These are phyloP conservation scores for Penicillium sp. DNA, from an alignment of 2,329 filamentous ascomycete species.

Conservation along the genomic window DNA sequence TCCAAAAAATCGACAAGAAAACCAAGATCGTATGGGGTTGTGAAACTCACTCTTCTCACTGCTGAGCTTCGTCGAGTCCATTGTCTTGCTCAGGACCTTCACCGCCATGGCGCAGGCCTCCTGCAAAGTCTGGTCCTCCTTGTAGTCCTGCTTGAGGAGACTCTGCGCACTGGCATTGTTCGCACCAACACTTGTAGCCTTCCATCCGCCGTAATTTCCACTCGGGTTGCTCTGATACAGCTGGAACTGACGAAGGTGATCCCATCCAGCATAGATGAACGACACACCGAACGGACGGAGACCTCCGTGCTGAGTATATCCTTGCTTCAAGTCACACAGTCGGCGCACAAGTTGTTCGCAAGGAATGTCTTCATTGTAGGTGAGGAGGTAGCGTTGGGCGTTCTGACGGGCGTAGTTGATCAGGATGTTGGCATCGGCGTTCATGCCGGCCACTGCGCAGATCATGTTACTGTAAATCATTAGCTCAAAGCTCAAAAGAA, in stretches of 20 bases:
- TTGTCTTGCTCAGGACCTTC: constrained; percentile 99
- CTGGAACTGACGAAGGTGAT: constrained; percentile 94
- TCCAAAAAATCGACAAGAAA: neutral
- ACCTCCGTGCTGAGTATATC: constrained; percentile 98
- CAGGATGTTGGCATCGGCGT: constrained; percentile 98
- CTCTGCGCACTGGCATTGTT: constrained; percentile 98
- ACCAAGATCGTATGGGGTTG: neutral
- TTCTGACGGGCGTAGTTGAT: constrained; percentile 99
- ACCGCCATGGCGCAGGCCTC: constrained; percentile 97
- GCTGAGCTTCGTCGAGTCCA: constrained; percentile 98
- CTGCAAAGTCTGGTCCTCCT: constrained; percentile 93
- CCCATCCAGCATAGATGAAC: constrained; percentile 99
- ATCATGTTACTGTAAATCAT: constrained; percentile 84
- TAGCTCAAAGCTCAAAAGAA: constrained; percentile 10
- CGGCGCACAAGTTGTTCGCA: constrained; percentile 97
- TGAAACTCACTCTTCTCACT: constrained; percentile 87
- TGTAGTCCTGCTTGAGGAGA: constrained; percentile 98
- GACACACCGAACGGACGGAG: constrained; percentile 97
- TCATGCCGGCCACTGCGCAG: constrained; percentile 98
- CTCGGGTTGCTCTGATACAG: constrained; percentile 98
- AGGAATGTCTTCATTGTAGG: constrained; percentile 99
- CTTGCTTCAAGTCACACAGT: constrained; percentile 97
- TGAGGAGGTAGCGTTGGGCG: constrained; percentile 94
- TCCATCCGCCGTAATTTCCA: constrained; percentile 99
- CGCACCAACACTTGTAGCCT: constrained; percentile 94